phyloP scores from a whole-genome alignment of 176 grass and related monocot genomes.

The Carex parvula region DNA sequence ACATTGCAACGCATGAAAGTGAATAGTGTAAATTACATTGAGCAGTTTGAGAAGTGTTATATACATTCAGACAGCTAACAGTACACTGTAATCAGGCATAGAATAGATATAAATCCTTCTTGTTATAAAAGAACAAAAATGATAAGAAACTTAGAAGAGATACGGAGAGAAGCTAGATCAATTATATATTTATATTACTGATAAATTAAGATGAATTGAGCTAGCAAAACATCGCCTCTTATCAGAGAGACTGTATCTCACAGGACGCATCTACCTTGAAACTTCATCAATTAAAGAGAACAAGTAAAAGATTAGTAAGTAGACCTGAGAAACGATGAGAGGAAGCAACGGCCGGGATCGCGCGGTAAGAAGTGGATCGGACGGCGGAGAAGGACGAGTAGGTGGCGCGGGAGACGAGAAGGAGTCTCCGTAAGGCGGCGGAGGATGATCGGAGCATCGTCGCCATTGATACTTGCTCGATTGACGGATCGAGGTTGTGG shows the following conservation, averaged over 20 bases:
- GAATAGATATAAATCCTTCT: neutral
- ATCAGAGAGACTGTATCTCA: neutral
- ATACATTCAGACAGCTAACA: neutral
- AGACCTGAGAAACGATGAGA: slow-evolving; percentile 36
- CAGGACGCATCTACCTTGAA: neutral
- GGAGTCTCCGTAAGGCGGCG: slow-evolving; percentile 29
- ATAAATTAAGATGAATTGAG: neutral
- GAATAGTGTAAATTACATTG: neutral
- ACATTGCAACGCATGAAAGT: neutral
- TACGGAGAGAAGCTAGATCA: too few relatives aligned
- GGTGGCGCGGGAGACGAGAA: slow-evolving; percentile 29
- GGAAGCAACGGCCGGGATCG: slow-evolving; percentile 32
- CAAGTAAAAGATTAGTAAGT: neutral
- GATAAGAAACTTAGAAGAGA: too few relatives aligned
- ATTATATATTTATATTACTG: too few relatives aligned
- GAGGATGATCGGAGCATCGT: slow-evolving; percentile 50
- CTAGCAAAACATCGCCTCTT: neutral
- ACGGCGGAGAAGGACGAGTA: slow-evolving; percentile 30
- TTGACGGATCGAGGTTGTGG: slow-evolving; percentile 29
- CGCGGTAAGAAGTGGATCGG: slow-evolving; percentile 32
- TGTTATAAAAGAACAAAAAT: neutral
- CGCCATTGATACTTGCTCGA: slow-evolving; percentile 40
- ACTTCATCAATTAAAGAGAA: neutral
- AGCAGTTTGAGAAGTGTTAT: too few relatives aligned
- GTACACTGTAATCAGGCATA: neutral